Percentiles rank a stretch among this genome's conserved stretches.
phyloP scores from a whole-genome alignment of 176 grass and related monocot species.

The Chrysopogon serrulatus region DNA sequence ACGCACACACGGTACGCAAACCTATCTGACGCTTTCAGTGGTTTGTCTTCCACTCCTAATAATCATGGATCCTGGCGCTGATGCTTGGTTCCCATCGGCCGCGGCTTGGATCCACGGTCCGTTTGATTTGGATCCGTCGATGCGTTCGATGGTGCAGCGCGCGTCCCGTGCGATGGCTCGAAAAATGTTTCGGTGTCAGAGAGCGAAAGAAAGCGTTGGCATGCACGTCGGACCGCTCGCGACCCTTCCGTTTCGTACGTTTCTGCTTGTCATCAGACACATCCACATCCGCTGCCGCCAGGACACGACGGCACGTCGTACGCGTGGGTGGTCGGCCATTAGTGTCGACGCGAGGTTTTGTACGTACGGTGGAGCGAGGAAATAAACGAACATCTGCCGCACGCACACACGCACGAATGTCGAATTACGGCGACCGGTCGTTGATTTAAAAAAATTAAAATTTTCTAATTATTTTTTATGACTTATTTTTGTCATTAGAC shows the following conservation, averaged over 20 bases:
- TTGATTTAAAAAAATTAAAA: too few species aligned
- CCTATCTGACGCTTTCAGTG: neutral
- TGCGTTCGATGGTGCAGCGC: neutral
- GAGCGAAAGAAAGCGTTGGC: neutral
- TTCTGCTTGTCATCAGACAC: neutral
- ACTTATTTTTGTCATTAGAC: too few species aligned
- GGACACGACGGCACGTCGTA: neutral
- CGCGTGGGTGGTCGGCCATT: neutral
- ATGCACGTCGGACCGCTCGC: neutral
- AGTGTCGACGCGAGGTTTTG: neutral
- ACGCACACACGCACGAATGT: too few species aligned
- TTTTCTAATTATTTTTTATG: too few species aligned
- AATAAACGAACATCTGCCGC: too few species aligned
- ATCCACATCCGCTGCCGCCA: neutral
- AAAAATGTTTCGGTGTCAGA: neutral
- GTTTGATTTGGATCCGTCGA: neutral
- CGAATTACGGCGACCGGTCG: too few species aligned
- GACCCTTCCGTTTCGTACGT: neutral
- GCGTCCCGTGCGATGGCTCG: neutral
- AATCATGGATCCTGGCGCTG: neutral
- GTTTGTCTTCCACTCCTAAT: neutral
- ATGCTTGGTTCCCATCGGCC: too few species aligned
- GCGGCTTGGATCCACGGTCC: neutral
- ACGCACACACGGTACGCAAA: too few species aligned
- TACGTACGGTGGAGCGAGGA: neutral